phyloP scores from a whole-genome alignment of 2,329 filamentous ascomycete species.

The Apiospora malaysiana region DNA sequence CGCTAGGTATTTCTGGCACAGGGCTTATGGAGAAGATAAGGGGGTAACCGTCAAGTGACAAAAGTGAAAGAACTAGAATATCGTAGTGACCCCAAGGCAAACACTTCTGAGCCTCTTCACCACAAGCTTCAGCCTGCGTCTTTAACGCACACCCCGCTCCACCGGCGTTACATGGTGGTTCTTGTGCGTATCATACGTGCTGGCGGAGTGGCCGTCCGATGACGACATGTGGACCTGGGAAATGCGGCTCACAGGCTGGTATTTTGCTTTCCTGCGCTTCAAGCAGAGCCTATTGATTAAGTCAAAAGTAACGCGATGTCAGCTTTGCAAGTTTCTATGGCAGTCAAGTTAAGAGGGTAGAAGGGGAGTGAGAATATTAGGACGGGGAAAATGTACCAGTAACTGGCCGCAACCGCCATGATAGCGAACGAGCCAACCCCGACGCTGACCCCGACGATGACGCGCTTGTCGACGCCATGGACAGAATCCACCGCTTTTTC shows the following conservation, averaged over 20 bases:
- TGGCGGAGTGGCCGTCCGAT: neutral
- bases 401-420: neutral
- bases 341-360: neutral
- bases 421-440: slow-evolving; percentile 11
- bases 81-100: neutral
- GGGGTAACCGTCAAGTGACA: neutral
- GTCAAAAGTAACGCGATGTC: neutral
- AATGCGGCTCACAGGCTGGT: neutral
- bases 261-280: slow-evolving; percentile 5
- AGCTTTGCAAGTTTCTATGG: neutral
- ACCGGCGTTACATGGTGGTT: neutral
- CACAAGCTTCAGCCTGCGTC: neutral
- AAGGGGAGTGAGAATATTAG: neutral
- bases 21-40: neutral
- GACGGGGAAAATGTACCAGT: neutral
- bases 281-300: neutral
- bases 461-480: neutral
- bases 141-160: neutral
- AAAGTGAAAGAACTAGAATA: neutral
- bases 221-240: neutral
- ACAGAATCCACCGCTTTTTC: slow-evolving; percentile 14
- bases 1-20: neutral
- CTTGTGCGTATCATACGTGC: neutral
- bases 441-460: slow-evolving; percentile 6
- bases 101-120: neutral